Percentiles rank a stretch among this genome's conserved stretches.
Conservation (phyloP, 257 asterid genomes). For the Leonotis leonurus region DNA sequence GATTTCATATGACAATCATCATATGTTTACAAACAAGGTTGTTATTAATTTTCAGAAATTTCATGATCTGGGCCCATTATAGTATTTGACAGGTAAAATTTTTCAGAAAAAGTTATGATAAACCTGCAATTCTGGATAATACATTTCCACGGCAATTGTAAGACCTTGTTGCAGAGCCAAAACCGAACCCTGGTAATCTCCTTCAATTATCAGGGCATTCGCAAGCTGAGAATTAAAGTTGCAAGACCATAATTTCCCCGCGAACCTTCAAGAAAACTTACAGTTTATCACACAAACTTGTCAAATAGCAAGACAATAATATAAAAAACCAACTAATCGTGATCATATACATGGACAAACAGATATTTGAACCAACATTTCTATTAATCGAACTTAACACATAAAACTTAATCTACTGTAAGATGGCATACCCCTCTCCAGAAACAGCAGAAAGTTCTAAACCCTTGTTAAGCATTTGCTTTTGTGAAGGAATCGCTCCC, state of each 20-base stretch:
- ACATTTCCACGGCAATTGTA: constrained; percentile 74
- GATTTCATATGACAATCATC: not conserved
- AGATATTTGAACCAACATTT: not conserved
- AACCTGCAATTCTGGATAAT: constrained; percentile 95
- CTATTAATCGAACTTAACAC: constrained; percentile 3
- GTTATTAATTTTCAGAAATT: not conserved
- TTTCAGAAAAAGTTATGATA: constrained; percentile 16
- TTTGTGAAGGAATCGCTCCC: constrained; percentile 89
- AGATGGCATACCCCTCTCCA: constrained; percentile 74
- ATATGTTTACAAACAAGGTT: constrained; percentile 6
- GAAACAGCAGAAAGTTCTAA: constrained; percentile 76
- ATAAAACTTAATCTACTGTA: constrained; percentile 7
- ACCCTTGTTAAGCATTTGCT: constrained; percentile 81
- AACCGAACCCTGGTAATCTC: constrained; percentile 74
- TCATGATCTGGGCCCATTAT: not conserved
- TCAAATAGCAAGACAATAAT: constrained; percentile 5
- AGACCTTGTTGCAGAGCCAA: constrained; percentile 66
- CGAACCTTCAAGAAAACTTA: constrained; percentile 48
- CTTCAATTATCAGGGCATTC: constrained; percentile 81
- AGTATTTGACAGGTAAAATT: constrained; percentile 15
- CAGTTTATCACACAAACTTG: constrained; percentile 11
- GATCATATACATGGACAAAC: too few species aligned
- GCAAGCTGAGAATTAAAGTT: constrained; percentile 96
- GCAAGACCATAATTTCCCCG: constrained; percentile 88
- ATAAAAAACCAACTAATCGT: not conserved